Base-by-base conservation (phyloP, 2,329 filamentous ascomycete species). In the Aureobasidium uvarum region DNA sequence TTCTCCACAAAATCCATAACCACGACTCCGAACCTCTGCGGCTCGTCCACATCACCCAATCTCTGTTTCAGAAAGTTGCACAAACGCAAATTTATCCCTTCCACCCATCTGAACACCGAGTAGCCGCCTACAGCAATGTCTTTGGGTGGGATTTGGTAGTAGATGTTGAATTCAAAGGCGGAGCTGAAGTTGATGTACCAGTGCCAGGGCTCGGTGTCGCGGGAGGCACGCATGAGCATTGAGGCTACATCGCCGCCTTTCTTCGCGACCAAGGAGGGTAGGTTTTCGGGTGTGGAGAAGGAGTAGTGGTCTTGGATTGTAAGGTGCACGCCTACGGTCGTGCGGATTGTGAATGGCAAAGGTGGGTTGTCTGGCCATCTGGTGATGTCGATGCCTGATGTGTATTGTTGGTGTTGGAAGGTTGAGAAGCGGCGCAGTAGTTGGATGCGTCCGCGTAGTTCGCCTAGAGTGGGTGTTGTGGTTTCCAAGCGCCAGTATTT, bases 301-400 rank as follows among this genome's bases (percentile, higher is more conserved):
- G 75, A 76, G 76, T 81, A 82, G 72, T 81, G 80, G 71, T 82
- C 80, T 73, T 82, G 80, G 8, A 81, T 74, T 11, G 77, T 78
- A 50, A 81, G 70, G 23, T 73, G 72, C 4, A 77, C 73, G 31
- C 72, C 70, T 20, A 74, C 72, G 18, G 74, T 70, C 4, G 78
- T 80, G 46, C 71, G 68, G 55, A 82, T 75, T 5, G 72, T 75
- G 67, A 77, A 77, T 2, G 75, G 74, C 11, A 41, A 46, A 16
- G 54, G 64, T n/a, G 73, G 74, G 54, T 77, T 77, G 67, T 77
- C 74, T 60, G 69, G 70, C 75, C 75, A 77, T 50, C 68, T 64
- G 13, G 69, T 71, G 3, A 76, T 72, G 63, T 76, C 72, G 48
- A 77, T 74, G 41, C 75, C 74, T 11, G 72, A 71, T 1, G 70